Base-by-base conservation (phyloP, 768 basidiomycete species). In the Obba rivulosa region DNA sequence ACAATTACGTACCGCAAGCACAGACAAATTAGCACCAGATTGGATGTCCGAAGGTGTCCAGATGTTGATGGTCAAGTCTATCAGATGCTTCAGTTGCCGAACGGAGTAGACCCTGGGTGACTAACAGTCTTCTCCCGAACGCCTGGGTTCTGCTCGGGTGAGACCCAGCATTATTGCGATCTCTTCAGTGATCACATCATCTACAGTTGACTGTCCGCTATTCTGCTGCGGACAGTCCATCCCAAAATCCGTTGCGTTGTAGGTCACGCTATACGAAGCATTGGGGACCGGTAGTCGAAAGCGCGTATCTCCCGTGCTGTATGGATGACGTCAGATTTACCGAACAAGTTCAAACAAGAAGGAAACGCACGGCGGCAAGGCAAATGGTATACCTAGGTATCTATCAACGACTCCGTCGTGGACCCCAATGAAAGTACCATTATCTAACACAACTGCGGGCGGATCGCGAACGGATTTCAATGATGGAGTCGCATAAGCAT, bases 1-100 rank as follows among this genome's bases (percentile, higher is more conserved):
- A 41, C 54, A 24, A 31, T 7, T 1, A 67, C 76, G 39, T 60
- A 79, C 78, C 36, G 72, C 75, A n/a, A 78, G 61, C 7, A 81
- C 79, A 4, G 80, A 79, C 4, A 80, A 62, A 40, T 73, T 74
- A 8, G 72, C 70, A 0, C 55, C 54, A 3, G 72, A 41, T 0
- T 66, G 28, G 13, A 13, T 13, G 13, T 31, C 28, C 7, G 28
- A 5, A 5, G 28, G 28, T 7, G 28, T 31, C 28, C 28, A 31
- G 28, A 31, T 13, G 28, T 31, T 31, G 28, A 31, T 31, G 13
- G 28, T 31, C 28, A 31, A 31, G 13, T 13, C 28, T 31, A 31
- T 5, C 5, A 31, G 13, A 13, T 31, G 28, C 28, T 31, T 31
- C 7, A 31, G 28, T 31, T 13, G 28, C 13, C 5, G 28, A 31